Evolutionary conservation across 129 eudicot species (phyloP).

Genomic region (Helichrysum umbraculigerum): DNA sequence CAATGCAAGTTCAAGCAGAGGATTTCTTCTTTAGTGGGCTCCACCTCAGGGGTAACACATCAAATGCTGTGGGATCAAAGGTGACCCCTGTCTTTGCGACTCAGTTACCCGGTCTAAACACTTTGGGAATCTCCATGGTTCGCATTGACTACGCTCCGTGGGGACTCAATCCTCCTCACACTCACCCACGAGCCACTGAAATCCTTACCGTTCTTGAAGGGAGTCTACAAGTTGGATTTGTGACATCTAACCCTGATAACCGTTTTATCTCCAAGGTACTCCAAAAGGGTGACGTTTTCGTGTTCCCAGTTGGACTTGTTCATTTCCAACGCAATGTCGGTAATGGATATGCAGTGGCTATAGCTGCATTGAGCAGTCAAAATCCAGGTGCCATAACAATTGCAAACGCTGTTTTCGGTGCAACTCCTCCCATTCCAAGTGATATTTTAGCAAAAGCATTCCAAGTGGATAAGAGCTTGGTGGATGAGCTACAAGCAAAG

Average conservation of each 20-base stretch:
- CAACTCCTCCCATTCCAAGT: constrained; percentile 34
- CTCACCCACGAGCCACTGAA: constrained; percentile 53
- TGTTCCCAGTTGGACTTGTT: constrained; percentile 42
- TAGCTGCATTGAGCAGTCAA: constrained; percentile 49
- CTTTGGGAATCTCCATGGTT: constrained; percentile 46
- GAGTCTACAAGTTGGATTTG: constrained; percentile 39
- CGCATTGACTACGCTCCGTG: constrained; percentile 45
- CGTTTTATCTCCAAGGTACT: constrained; percentile 38
- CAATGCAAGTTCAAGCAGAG: constrained; percentile 31
- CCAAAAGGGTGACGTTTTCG: constrained; percentile 51
- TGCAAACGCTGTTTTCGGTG: constrained; percentile 41
- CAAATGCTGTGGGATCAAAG: constrained; percentile 41
- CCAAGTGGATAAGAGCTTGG: constrained; percentile 37
- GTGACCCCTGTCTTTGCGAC: constrained; percentile 39
- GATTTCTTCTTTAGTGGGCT: constrained; percentile 48
- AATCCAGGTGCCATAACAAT: constrained; percentile 49
- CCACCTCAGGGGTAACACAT: constrained; percentile 43
- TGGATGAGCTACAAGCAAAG: constrained; percentile 30
- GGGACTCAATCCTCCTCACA: constrained; percentile 50
- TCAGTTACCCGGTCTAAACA: constrained; percentile 46
- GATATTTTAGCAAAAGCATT: constrained; percentile 44
- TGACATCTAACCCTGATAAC: constrained; percentile 44
- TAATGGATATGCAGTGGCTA: constrained; percentile 28
- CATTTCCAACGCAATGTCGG: constrained; percentile 45
- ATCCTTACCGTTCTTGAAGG: constrained; percentile 45